Evolutionary conservation across 139 green algal genomes (phyloP), one percentile per base, ranked within the genome.

Genomic region (Coelastrella sp.): DNA sequence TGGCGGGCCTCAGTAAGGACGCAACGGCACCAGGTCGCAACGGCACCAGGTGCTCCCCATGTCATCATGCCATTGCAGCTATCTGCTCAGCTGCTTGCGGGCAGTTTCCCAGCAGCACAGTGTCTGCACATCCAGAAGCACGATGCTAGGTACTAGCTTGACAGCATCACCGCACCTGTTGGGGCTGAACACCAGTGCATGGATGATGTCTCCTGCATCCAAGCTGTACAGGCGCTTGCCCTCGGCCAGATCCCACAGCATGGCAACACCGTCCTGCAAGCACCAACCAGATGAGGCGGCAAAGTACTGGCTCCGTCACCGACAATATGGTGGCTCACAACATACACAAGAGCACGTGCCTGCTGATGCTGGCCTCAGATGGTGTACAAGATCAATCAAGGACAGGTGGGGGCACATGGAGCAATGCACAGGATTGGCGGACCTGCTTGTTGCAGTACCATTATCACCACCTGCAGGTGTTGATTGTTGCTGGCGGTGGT

Each of bases 241-340:
- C 95, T 99, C 98, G 27, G 96, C 95, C 87, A 99, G 95, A 91
- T 99, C 98, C 98, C 98, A 99, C 92, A 99, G 97, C 97, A 99
- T 99, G 88, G 98, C 98, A 25, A 99, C 96, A 88, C 97, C 97
- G 92, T 99, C 98, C 96, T 98, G 93, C 57, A 60, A 25, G 85
- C 35, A 14, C 7, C 68, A 22, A 63, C 63, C 7, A 82, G 49
- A 9, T 7, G 70, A 78, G 6, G 20, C 70, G n/a, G 7, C 20
- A 80, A 11, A 80, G 63, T 68, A 68, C 9, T 68, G 11, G 11
- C 14, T 12, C 11, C 4, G 63, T 70, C 63, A 70, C n/a, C n/a
- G n/a, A 4, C 63, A 70, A 70, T 4, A 5, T 70, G 63, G 0
- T 15, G 1, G 14, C 72, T 10, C 17, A 25, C 6, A 78, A 25